Evolutionary conservation across 2,329 filamentous ascomycete species (phyloP), one percentile per base, ranked within the genome.

Genomic region (Diplodia scrobiculata): DNA sequence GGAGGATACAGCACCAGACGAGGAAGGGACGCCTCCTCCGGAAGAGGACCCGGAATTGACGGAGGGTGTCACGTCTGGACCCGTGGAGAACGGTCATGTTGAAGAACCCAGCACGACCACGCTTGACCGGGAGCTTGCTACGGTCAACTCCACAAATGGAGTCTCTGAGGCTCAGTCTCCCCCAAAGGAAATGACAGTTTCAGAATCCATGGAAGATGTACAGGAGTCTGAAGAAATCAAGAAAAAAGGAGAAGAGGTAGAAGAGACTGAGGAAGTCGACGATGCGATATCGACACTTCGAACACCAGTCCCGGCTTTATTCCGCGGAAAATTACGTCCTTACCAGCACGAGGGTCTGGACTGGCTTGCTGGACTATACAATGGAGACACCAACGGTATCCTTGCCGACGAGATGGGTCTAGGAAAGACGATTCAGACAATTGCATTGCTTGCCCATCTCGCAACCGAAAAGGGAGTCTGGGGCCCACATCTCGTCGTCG

Each of bases 391-490:
- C 29, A 99, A 98, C 73, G 95, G 95, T 25, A 99, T 99, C 65
- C 82, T 99, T 21, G 95, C 95, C 1, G 96, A 99, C 74, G 95
- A 99, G 76, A 99, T 99, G 95, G 95, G 95, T 69, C 84, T 99
- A 2, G 95, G 95, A 9, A 99, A 99, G 79, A 99, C 95, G 0
- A 98, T 99, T 54, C 95, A 99, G 76, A 99, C 95, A 0, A 99
- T 99, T 72, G 89, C 96, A 3, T 82, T 99, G 2, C 83, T 99
- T 45, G 95, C 95, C 4, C 94, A 99, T 75, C 84, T 99, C 41
- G 95, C 96, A 9, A 93, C 93, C 68, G 85, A 92, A 47, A 91
- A 97, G 74, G 87, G 92, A 73, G 88, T 96, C 5, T 99, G 95
- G 96, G 95, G 96, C 0, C 92, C 95, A 0, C 95, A 99, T 81